Evolutionary conservation across 2,329 filamentous ascomycete genomes (phyloP), one percentile per base, ranked within the genome.

Genomic region (Fusarium sp.): DNA sequence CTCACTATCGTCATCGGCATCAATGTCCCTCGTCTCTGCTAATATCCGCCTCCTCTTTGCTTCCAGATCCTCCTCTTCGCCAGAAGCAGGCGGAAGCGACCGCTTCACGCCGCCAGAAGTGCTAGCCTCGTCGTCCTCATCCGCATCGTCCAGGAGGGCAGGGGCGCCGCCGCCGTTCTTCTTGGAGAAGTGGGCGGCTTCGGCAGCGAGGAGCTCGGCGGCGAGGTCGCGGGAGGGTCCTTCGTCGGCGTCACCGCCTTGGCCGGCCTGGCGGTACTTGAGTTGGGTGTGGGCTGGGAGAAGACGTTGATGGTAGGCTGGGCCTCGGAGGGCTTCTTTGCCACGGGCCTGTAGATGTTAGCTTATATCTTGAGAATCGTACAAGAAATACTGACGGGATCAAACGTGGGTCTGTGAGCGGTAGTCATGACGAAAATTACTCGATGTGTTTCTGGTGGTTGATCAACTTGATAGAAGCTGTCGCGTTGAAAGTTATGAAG

Each of bases 301-400:
- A 14, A 98, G 91, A 74, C 96, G 91, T 81, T 98, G 95, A 79
- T 99, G 96, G 83, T 97, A 98, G 74, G 93, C 95, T 54, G 93
- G 92, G 51, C 96, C 96, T 76, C 93, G 91, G 65, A 93, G 91
- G 75, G 94, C 93, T 81, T 99, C 96, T 85, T 97, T 97, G 79
- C 96, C 96, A 78, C 91, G 89, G 42, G 95, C 94, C 91, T 93
- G 69, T 61, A 50, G 68, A 20, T 40, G 67, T 81, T 74, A 79
- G 77, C 42, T n/a, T 23, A 55, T 50, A 44, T 23, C 49, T 42
- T 51, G 11, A 40, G 31, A 7, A 20, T 2, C 13, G 10, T 74
- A 29, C n/a, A 31, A 3, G 27, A 36, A 20, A 57, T 29, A 71
- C 85, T 70, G 87, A 94, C 92, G 71, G 96, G 96, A 79, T 99